A percentile compares a stretch with the other conserved stretches of the same genome.
Evolutionary conservation across 306 rosid genomes (phyloP).

Genomic region (Acacia confusa): DNA sequence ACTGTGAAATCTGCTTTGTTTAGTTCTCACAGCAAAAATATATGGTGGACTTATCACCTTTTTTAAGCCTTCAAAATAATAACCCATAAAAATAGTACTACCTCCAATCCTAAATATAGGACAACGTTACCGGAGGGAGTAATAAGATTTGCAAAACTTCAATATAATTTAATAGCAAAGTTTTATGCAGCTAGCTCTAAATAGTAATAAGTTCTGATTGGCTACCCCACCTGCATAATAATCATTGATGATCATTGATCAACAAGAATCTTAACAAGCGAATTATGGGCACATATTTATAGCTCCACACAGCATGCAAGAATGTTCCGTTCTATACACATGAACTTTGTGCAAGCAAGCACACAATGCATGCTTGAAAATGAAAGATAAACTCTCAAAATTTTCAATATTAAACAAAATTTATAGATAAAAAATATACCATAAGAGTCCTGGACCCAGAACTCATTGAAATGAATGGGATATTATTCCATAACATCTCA

Average conservation of each 20-base stretch:
- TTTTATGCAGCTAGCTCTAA: neutral
- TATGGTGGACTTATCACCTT: neutral
- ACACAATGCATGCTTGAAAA: neutral
- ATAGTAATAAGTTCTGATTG: neutral
- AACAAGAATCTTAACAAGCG: neutral
- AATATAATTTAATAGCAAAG: neutral
- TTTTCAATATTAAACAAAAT: neutral
- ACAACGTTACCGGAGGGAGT: too few relatives aligned
- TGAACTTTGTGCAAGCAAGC: neutral
- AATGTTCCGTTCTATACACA: neutral
- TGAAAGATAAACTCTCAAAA: neutral
- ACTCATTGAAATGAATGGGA: neutral
- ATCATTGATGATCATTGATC: conserved; percentile 7
- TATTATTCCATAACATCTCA: neutral
- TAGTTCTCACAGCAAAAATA: neutral
- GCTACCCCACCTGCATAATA: conserved; percentile 4
- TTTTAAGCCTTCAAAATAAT: neutral
- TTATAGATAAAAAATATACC: neutral
- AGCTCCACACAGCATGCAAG: neutral
- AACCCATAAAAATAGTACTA: neutral
- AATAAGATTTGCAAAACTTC: neutral
- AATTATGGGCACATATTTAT: neutral
- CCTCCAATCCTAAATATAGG: too few relatives aligned
- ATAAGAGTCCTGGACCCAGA: neutral
- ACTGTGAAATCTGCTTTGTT: neutral